phyloP scores from a whole-genome alignment of 768 basidiomycete genomes.

The Boletus insuetus region DNA sequence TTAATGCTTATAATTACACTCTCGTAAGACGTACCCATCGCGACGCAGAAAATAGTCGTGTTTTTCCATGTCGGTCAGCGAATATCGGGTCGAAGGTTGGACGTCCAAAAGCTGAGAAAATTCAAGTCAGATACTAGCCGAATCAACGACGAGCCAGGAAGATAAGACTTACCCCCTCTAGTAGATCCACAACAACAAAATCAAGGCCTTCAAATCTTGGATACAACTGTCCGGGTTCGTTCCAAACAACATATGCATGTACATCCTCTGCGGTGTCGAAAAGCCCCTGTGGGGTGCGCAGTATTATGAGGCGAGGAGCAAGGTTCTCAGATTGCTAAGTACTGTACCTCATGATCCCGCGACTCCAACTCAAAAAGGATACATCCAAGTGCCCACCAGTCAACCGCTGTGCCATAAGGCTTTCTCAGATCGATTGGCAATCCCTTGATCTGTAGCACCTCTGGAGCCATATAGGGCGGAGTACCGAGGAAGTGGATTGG shows the following conservation, averaged over 20 bases:
- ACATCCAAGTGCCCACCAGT: constrained; percentile 45
- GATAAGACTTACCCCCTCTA: constrained; percentile 29
- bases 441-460: constrained; percentile 32
- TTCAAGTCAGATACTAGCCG: background rate
- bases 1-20: background rate
- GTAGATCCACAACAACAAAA: constrained; percentile 22
- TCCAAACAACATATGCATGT: constrained; percentile 22
- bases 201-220: constrained; percentile 22
- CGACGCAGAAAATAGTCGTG: constrained; percentile 23
- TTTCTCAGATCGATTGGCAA: constrained; percentile 2
- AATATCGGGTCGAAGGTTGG: constrained; percentile 14
- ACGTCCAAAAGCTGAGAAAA: constrained; percentile 18
- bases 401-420: constrained; percentile 33
- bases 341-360: constrained; percentile 22
- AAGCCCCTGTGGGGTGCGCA: constrained; percentile 25
- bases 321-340: background rate
- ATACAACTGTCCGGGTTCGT: constrained; percentile 20
- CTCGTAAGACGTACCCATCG: constrained; percentile 19
- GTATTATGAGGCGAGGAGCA: background rate
- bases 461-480: constrained; percentile 40
- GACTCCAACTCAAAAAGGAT: constrained; percentile 39
- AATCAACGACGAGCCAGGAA: background rate
- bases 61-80: constrained; percentile 19
- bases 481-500: constrained; percentile 34
- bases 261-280: constrained; percentile 28